phyloP scores from a whole-genome alignment of 768 basidiomycete genomes.

The Royoungia palumana region DNA sequence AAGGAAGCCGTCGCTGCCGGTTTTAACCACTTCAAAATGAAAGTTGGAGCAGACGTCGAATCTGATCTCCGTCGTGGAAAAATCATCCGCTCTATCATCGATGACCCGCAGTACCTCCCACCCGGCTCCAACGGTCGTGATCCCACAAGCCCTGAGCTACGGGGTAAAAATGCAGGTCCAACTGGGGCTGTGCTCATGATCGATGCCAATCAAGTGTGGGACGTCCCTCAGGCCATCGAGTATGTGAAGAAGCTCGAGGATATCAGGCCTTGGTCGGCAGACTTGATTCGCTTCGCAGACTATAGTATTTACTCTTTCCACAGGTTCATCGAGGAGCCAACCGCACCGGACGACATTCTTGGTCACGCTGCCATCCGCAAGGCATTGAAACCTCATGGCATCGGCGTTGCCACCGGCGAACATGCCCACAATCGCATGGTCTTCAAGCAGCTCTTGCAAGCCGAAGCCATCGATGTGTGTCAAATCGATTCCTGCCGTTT shows the following conservation, averaged over 20 bases:
- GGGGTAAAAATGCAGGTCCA: constrained; percentile 90
- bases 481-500: constrained; percentile 95
- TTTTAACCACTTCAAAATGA: constrained; percentile 99
- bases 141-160: constrained; percentile 57
- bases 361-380: constrained; percentile 85
- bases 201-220: constrained; percentile 97
- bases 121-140: constrained; percentile 53
- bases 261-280: constrained; percentile 78
- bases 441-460: constrained; percentile 94
- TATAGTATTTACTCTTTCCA: neutral
- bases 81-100: constrained; percentile 92
- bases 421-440: constrained; percentile 96
- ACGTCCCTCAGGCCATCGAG: constrained; percentile 88
- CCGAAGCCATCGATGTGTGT: constrained; percentile 89
- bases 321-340: constrained; percentile 97
- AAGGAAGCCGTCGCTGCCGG: constrained; percentile 81
- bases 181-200: constrained; percentile 96
- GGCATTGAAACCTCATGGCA: constrained; percentile 75
- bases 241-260: constrained; percentile 78
- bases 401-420: constrained; percentile 95
- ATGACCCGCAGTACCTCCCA: constrained; percentile 83
- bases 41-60: constrained; percentile 82
- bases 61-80: constrained; percentile 84
- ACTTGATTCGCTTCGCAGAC: neutral
- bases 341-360: constrained; percentile 91